phyloP scores from a whole-genome alignment of 2,329 filamentous ascomycete species.

The Ustulina deusta region DNA sequence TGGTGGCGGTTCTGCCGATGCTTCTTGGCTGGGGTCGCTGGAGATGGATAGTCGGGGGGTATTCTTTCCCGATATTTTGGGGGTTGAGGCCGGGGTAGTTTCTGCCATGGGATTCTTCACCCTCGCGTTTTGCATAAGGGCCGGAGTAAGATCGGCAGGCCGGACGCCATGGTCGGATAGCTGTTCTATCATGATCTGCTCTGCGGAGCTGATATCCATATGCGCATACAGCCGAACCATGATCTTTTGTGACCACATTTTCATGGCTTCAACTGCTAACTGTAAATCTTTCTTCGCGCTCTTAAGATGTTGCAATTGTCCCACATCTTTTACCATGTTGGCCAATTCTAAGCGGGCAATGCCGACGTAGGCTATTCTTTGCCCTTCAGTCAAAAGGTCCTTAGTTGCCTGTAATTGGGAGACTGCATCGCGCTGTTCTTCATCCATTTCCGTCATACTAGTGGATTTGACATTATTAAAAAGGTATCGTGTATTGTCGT shows the following conservation, averaged over 20 bases:
- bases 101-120: conserved; percentile 90
- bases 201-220: conserved; percentile 92
- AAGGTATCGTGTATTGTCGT: conserved; percentile 95
- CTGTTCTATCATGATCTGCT: conserved; percentile 99
- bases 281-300: conserved; percentile 78
- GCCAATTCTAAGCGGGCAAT: conserved; percentile 85
- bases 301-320: conserved; percentile 70
- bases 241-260: conserved; percentile 98
- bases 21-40: conserved; percentile 56
- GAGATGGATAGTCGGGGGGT: conserved; percentile 49
- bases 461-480: conserved; percentile 78
- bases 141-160: conserved; percentile 83
- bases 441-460: conserved; percentile 74
- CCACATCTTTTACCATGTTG: conserved; percentile 77
- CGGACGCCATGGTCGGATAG: conserved; percentile 91
- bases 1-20: conserved; percentile 64
- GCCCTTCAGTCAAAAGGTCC: conserved; percentile 91
- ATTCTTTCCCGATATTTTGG: conserved; percentile 42
- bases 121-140: conserved; percentile 89
- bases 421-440: conserved; percentile 85
- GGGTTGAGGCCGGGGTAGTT: conserved; percentile 41
- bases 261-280: conserved; percentile 79
- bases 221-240: conserved; percentile 95
- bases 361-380: conserved; percentile 95
- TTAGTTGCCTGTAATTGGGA: conserved; percentile 97